Percentiles rank a stretch among this genome's conserved stretches.
These are phyloP conservation scores for Pneumocystis oryctolagi DNA, from an alignment of 1,139 yeast species.

Conservation along the genomic window DNA sequence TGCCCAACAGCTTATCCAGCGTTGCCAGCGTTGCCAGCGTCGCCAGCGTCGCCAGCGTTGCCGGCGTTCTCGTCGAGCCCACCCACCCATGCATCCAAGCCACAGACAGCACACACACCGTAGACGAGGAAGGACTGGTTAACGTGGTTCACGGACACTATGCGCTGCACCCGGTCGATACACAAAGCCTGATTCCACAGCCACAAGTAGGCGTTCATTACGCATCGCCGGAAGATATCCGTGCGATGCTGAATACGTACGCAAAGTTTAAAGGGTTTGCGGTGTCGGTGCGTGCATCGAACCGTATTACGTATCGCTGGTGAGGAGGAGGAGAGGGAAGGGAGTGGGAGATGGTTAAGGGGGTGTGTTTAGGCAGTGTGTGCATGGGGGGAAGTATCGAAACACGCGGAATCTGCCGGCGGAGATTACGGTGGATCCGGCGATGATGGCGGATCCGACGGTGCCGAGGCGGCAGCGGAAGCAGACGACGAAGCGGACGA, in stretches of 20 bases:
- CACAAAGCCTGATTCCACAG: constrained; percentile 1
- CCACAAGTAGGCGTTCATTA: constrained; percentile 5
- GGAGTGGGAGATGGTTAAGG: not conserved
- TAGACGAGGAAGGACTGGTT: not conserved
- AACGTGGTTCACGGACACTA: not conserved
- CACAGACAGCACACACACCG: not conserved
- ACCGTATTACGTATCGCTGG: constrained; percentile 3
- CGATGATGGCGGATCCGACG: not conserved
- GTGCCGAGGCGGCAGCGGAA: not conserved
- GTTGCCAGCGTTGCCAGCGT: too few species aligned
- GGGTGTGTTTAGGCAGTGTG: not conserved
- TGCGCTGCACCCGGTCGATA: not conserved
- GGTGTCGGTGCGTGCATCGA: constrained; percentile 3
- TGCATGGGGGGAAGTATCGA: constrained; percentile 4
- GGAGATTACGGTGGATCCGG: not conserved
- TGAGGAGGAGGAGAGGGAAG: constrained; percentile 1
- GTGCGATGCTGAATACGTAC: constrained; percentile 2
- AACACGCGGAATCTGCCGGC: constrained; percentile 1
- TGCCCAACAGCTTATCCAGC: too few species aligned
- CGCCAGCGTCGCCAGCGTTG: too few species aligned
- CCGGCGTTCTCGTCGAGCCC: too few species aligned
- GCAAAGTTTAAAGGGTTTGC: constrained; percentile 4
- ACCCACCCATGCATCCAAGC: not conserved
- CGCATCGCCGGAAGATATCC: constrained; percentile 2
- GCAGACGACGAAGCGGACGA: constrained; percentile 1